Percentiles rank a stretch among this genome's conserved stretches.
phyloP scores from a whole-genome alignment of 805 yeast species.

The Candida adriatica region DNA sequence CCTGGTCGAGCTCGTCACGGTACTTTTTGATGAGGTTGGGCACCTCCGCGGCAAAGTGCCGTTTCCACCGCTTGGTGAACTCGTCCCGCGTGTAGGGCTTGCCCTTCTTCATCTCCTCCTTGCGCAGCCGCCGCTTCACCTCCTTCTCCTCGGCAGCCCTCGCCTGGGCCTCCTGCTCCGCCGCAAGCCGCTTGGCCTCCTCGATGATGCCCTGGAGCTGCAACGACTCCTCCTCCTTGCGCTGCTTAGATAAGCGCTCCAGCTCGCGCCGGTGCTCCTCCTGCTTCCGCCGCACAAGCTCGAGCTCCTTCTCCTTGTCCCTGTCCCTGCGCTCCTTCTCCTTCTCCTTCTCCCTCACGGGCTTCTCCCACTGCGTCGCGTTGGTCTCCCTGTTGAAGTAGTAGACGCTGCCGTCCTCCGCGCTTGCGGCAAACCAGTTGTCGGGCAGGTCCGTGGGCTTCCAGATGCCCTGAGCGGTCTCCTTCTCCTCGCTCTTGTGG shows the following conservation, averaged over 20 bases:
- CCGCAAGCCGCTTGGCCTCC: slow-evolving; percentile 28
- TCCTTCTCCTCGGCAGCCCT: slow-evolving; percentile 10
- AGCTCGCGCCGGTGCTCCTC: slow-evolving; percentile 22
- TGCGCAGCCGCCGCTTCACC: slow-evolving; percentile 20
- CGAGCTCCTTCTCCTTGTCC: neutral
- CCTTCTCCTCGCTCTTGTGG: neutral
- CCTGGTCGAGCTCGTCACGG: slow-evolving; percentile 62
- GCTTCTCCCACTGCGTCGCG: slow-evolving; percentile 55
- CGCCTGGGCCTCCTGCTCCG: slow-evolving; percentile 21
- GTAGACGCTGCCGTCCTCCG: slow-evolving; percentile 37
- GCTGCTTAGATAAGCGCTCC: slow-evolving; percentile 16
- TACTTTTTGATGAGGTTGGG: slow-evolving; percentile 73
- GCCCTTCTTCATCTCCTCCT: slow-evolving; percentile 26
- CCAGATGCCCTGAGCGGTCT: slow-evolving; percentile 1
- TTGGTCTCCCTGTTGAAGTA: slow-evolving; percentile 40
- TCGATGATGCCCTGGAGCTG: slow-evolving; percentile 32
- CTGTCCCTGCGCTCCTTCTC: neutral
- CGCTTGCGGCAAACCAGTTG: slow-evolving; percentile 61
- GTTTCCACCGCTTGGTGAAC: slow-evolving; percentile 30
- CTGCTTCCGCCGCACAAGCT: slow-evolving; percentile 12
- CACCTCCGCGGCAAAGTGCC: slow-evolving; percentile 59
- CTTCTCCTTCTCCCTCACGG: slow-evolving; percentile 21
- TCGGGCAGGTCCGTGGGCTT: slow-evolving; percentile 9
- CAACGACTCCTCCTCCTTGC: slow-evolving; percentile 9
- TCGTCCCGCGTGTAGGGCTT: slow-evolving; percentile 6